A percentile compares a stretch with the other conserved stretches of the same genome.
phyloP scores from a whole-genome alignment of 2,329 filamentous ascomycete genomes.

The Tothia fuscella region DNA sequence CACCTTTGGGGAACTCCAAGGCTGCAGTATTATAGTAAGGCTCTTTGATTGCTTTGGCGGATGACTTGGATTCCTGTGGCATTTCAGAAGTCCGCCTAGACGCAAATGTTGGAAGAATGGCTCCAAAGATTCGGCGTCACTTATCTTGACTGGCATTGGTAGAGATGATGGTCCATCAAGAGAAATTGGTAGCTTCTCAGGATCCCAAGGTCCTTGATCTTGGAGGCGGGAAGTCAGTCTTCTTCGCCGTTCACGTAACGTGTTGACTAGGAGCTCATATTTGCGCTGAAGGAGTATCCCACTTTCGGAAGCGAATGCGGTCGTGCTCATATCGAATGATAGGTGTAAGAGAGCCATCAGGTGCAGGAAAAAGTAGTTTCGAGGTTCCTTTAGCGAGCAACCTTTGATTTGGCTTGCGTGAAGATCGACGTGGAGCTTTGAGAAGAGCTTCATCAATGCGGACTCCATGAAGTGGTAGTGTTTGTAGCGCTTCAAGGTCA shows the following conservation, averaged over 20 bases:
- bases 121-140: conserved; percentile 20
- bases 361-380: conserved; percentile 17
- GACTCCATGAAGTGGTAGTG: background rate
- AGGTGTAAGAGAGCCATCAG: conserved; percentile 14
- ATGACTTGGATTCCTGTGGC: conserved; percentile 14
- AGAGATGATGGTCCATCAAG: conserved; percentile 21
- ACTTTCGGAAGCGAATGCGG: background rate
- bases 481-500: background rate
- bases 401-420: background rate
- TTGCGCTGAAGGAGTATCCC: conserved; percentile 16
- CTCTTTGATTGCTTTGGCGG: conserved; percentile 16
- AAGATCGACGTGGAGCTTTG: background rate
- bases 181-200: conserved; percentile 19
- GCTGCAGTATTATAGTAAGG: conserved; percentile 23
- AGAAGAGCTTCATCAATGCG: background rate
- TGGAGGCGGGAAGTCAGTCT: conserved; percentile 15
- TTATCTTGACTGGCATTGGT: conserved; percentile 27
- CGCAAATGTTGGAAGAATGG: conserved; percentile 27
- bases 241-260: background rate
- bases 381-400: conserved; percentile 16
- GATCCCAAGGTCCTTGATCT: conserved; percentile 26
- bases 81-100: conserved; percentile 14
- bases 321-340: conserved; percentile 22
- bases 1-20: conserved; percentile 28
- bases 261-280: background rate